Evolutionary conservation across 306 rosid genomes (phyloP), one percentile per base, ranked within the genome.

Genomic region (Aeschynomene evenia): DNA sequence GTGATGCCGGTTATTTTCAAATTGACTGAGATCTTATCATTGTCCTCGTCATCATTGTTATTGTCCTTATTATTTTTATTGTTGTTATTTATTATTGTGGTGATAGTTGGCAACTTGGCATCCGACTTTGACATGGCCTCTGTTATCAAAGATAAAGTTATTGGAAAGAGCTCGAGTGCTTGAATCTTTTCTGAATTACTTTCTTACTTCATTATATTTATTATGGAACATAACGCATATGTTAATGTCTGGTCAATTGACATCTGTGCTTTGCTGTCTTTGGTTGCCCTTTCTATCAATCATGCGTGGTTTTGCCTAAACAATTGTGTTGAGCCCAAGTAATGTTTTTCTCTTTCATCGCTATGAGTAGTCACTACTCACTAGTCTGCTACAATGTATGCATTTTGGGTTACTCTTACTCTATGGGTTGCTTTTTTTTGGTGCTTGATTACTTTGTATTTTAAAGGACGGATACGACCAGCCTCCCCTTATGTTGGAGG

Each of bases 391-490:
- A 24, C 28, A 18, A 26, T 46, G 24, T 37, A 19, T 15, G 58
- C 52, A 51, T 20, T 70, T 24, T 7, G 9, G 14, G 4, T 9
- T 66, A 49, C 63, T 34, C 22, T 21, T 61, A n/a, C 43, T 10
- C 31, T 57, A 9, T 33, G 12, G 43, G 15, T 9, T 43, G 18
- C 36, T 59, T 48, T 43, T 43, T 16, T 65, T 46, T 62, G 24
- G 24, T 56, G 0, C 26, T 62, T 48, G 60, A 9, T 60, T 68
- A 46, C 50, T 22, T 69, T 82, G 26, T 69, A 51, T 63, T 76
- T 79, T 75, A 16, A 66, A 93, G 97, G 88, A 68, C 91, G 97
- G 56, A 39, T 79, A 3, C 74, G 96, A 77, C 78, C 88, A 45
- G 75, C 97, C 71, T 66, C 93, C 64, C 84, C 87, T 22, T 86